Base-by-base conservation (phyloP, 306 rosid species). In the Betula pendula region DNA sequence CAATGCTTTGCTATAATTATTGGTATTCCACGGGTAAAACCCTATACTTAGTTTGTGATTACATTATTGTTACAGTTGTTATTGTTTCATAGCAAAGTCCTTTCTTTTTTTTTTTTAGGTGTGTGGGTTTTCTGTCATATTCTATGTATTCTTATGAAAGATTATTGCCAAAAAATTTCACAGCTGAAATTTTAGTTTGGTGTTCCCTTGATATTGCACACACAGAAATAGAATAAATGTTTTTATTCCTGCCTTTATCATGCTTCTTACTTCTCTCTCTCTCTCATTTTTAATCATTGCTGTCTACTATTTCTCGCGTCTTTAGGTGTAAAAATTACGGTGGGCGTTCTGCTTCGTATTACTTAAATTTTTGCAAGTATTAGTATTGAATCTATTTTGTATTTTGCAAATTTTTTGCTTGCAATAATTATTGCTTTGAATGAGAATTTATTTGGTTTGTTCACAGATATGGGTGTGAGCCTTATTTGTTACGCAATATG, bases 401-500 rank as follows among this genome's bases (percentile, higher is more conserved):
- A 75, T 73, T 48, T 40, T 81, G 56, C 63, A 62, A 81, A 33
- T 66, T 8, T 66, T 8, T 38, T 35, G 24, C 15, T 60, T 77
- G 70, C 73, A 11, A 47, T 38, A 22, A 78, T 35, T 73, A 6
- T 24, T 53, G 47, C 76, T 81, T 59, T 49, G 67, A 91, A 68
- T 81, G 80, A 73, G 58, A 31, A 55, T 66, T 14, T 16, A 55
- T 62, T 8, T 42, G 25, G 13, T 68, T 78, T 82, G 48, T 75
- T 78, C 66, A 17, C 82, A 95, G 99, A 82, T 89, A 71, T 59
- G 91, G 86, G 22, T 90, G 99, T 70, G 83, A 81, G 17, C 69
- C 86, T 14, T 89, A 89, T 81, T 67, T 95, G 51, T 71, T 90
- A 77, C 76, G 73, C 63, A 95, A 95, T 82, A 81, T 95, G 63